Conservation (phyloP, 2,329 filamentous ascomycete species). For the Fusarium pseudoanthophilum region DNA sequence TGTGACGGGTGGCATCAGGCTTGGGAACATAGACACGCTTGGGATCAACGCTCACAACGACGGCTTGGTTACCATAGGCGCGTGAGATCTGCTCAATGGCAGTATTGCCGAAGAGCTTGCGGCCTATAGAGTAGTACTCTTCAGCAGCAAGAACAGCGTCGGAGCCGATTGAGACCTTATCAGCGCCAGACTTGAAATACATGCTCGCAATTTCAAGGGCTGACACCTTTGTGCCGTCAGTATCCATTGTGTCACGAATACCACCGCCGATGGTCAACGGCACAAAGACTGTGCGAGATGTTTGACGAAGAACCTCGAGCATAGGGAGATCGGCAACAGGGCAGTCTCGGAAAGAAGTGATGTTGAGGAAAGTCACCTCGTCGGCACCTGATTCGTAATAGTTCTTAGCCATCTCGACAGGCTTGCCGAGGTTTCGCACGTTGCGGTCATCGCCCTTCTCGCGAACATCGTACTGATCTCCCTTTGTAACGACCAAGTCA, state of each 20-base stretch:
- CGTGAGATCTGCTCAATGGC: constrained; percentile 95
- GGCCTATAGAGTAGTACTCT: constrained; percentile 80
- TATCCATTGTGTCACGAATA: constrained; percentile 91
- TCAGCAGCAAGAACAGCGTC: constrained; percentile 95
- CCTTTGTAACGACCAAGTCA: constrained; percentile 97
- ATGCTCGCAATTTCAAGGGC: constrained; percentile 93
- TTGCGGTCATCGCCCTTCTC: constrained; percentile 75
- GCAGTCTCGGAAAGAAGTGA: constrained; percentile 96
- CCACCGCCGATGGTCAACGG: constrained; percentile 95
- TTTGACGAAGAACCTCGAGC: constrained; percentile 89
- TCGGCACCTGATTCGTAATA: constrained; percentile 98
- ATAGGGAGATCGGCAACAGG: constrained; percentile 93
- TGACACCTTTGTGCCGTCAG: constrained; percentile 85
- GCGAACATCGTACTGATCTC: constrained; percentile 97
- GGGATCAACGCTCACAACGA: constrained; percentile 95
- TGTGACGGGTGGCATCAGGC: constrained; percentile 75
- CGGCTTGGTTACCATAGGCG: constrained; percentile 95
- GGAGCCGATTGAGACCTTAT: constrained; percentile 97
- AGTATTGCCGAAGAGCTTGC: constrained; percentile 79
- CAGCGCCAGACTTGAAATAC: constrained; percentile 97
- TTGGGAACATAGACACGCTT: constrained; percentile 88
- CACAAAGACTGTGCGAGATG: constrained; percentile 93
- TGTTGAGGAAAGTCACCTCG: constrained; percentile 97
- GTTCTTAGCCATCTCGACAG: constrained; percentile 89
- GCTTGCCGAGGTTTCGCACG: constrained; percentile 95